Conservation (phyloP, 208 protist species). For the Trypanosoma boissoni region DNA sequence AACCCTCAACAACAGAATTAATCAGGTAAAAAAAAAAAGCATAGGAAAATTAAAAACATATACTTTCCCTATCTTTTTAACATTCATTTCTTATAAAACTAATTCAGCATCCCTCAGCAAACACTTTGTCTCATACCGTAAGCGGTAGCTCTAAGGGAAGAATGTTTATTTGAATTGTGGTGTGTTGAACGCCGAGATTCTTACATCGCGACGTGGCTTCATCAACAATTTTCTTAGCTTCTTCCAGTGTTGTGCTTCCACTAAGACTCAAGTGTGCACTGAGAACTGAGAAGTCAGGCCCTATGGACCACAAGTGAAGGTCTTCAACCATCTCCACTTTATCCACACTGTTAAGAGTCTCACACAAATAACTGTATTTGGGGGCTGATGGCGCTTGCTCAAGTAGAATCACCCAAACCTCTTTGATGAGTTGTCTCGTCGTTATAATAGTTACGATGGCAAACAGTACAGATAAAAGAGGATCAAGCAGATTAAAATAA, state of each 20-base stretch:
- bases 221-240: conserved; percentile 20
- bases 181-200: conserved; percentile 32
- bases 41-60: neutral
- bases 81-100: too few relatives aligned
- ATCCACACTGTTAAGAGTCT: conserved; percentile 20
- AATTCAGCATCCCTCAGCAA: too few relatives aligned
- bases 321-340: conserved; percentile 40
- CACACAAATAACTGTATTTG: conserved; percentile 8
- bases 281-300: conserved; percentile 24
- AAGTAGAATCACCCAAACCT: conserved; percentile 39
- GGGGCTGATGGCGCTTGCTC: conserved; percentile 32
- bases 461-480: conserved; percentile 43
- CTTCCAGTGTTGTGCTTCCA: neutral
- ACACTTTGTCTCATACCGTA: too few relatives aligned
- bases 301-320: conserved; percentile 53
- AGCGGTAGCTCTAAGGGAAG: neutral
- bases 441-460: conserved; percentile 42
- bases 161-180: conserved; percentile 46
- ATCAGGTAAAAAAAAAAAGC: neutral
- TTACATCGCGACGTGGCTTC: conserved; percentile 21
- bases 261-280: conserved; percentile 32
- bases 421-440: conserved; percentile 26
- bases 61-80: neutral
- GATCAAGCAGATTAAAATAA: conserved; percentile 51
- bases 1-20: neutral